Evolutionary conservation across 306 rosid species (phyloP), one percentile per base, ranked within the genome.

Genomic region (Cicer chorassanicum): DNA sequence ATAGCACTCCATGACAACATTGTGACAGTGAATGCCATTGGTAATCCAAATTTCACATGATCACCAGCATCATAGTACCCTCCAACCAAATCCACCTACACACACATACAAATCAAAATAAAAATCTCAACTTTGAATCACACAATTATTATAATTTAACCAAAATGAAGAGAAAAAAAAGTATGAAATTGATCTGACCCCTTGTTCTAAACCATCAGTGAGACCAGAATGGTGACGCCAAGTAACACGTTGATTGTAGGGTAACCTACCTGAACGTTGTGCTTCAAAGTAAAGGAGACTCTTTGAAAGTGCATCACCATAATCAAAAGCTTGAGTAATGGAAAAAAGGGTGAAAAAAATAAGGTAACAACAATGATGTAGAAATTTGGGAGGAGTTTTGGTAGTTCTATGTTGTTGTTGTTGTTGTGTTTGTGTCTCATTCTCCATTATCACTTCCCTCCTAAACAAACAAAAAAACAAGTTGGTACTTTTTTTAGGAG

Each of bases 141-240:
- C 0, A 11, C 9, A 10, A 57, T 21, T 41, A 56, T 3, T 13
- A 13, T 7, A 7, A 61, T 13, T 13, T 74, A 18, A 18, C 6
- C 49, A 50, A 42, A 48, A 12, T 51, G 6, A 49, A n/a, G 0
- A 21, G 0, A 24, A 24, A 24, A 24, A 24, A 24, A 19, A 78
- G 18, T 18, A 42, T 19, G 46, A 73, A 44, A 55, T 21, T 39
- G 64, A 65, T 8, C 87, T 76, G 7, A 91, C 95, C 72, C 90
- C 97, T 83, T 91, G 97, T 36, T 89, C 95, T 3, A 91, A 75
- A 24, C 97, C 97, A 64, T 91, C 97, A 54, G 93, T 88, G 82
- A 91, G 95, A 83, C 95, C 97, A 46, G 97, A 91, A 83, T 91
- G 90, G 81, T 86, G 91, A 13, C 97, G 90, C 97, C 97, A 91